Conservation (phyloP, 768 basidiomycete species). For the Lentinula raphanica region DNA sequence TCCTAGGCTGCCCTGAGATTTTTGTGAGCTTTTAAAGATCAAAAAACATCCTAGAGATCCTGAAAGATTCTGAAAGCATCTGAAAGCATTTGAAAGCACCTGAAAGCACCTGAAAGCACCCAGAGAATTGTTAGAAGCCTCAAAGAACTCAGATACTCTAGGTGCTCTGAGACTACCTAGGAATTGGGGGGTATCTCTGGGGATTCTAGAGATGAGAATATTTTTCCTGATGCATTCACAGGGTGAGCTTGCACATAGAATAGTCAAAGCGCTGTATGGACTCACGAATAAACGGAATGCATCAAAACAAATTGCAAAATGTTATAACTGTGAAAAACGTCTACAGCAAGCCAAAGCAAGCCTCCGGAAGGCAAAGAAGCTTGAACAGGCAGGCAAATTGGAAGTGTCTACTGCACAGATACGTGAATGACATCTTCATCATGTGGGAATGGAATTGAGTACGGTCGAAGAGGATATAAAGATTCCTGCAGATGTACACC, state of each 20-base stretch:
- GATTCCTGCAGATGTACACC: background rate
- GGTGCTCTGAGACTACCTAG: no score
- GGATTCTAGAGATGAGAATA: no score
- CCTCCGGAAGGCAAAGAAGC: background rate
- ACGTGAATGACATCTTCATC: background rate
- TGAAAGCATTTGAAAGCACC: no score
- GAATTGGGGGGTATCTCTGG: no score
- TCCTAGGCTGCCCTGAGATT: no score
- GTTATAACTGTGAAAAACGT: slow-evolving; percentile 6
- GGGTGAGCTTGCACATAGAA: slow-evolving; percentile 32
- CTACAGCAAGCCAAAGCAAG: slow-evolving; percentile 3
- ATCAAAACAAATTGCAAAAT: slow-evolving; percentile 19
- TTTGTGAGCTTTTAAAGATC: no score
- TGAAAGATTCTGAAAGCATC: no score
- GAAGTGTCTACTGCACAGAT: background rate
- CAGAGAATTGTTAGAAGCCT: no score
- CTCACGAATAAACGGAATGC: slow-evolving; percentile 21
- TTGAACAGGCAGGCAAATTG: background rate
- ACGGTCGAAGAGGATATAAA: background rate
- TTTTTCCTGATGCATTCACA: no score
- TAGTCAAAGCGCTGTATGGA: slow-evolving; percentile 27
- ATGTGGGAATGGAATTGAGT: background rate
- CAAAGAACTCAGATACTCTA: no score
- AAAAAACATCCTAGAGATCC: no score
- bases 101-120: no score